These are phyloP conservation scores for Datura wrightii DNA, from an alignment of 257 asterid genomes.

Conservation along the genomic window DNA sequence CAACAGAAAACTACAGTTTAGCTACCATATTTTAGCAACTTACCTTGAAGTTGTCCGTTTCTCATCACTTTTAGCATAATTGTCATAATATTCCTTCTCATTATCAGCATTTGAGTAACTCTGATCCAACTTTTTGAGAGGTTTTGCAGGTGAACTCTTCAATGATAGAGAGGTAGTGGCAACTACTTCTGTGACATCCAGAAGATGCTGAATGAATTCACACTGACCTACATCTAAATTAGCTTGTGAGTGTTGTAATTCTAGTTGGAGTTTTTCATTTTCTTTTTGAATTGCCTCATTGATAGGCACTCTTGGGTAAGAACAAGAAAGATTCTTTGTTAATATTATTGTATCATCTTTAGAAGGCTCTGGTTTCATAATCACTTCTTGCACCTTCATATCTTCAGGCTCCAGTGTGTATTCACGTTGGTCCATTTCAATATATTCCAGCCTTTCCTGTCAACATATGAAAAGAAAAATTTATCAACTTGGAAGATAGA, in stretches of 20 bases:
- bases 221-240: conserved; percentile 77
- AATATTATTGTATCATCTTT: conserved; percentile 61
- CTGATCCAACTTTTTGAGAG: conserved; percentile 56
- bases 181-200: conserved; percentile 85
- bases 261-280: conserved; percentile 81
- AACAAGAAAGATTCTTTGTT: conserved; percentile 84
- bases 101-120: conserved; percentile 43
- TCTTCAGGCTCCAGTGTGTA: conserved; percentile 85
- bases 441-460: conserved; percentile 80
- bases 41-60: conserved; percentile 71
- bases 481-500: conserved; percentile 7
- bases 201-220: conserved; percentile 89
- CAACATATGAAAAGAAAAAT: conserved; percentile 27
- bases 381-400: conserved; percentile 73
- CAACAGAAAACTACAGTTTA: conserved; percentile 10
- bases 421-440: conserved; percentile 76
- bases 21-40: conserved; percentile 28
- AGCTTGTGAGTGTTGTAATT: conserved; percentile 84
- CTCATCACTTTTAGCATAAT: conserved; percentile 51
- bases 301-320: conserved; percentile 79
- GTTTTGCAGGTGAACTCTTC: conserved; percentile 49
- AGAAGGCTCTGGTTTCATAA: conserved; percentile 78
- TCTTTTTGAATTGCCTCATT: conserved; percentile 72
- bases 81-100: conserved; percentile 42
- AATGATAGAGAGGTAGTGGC: conserved; percentile 63